Evolutionary conservation across 192 early-diverging fungal genomes (phyloP), one percentile per base, ranked within the genome.

Genomic region (Hyaloraphidium curvatum): DNA sequence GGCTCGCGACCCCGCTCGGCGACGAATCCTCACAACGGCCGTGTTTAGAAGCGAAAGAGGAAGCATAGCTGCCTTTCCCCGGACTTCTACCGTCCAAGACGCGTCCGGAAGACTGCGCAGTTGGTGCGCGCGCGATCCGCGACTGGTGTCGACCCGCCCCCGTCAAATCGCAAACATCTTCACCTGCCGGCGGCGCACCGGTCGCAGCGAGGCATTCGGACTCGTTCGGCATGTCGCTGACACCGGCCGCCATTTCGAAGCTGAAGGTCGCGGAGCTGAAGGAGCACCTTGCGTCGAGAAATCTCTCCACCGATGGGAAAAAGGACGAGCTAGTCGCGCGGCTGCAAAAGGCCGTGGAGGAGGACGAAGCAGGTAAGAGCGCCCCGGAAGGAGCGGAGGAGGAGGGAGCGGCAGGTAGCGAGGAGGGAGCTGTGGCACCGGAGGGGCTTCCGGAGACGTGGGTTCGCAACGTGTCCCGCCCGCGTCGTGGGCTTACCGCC

Each of bases 41-140:
- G 87, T 83, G 58, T 87, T 87, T 35, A 97, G 72, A 52, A 97
- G 72, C 53, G 86, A 85, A 57, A 97, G 76, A 21, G 92, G 92
- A 39, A 97, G 68, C 92, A n/a, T n/a, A n/a, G n/a, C n/a, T n/a
- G n/a, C n/a, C n/a, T n/a, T n/a, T n/a, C n/a, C n/a, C n/a, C n/a
- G n/a, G n/a, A n/a, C n/a, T n/a, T n/a, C n/a, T n/a, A n/a, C n/a
- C n/a, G n/a, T n/a, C n/a, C n/a, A n/a, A n/a, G n/a, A n/a, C n/a
- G n/a, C n/a, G n/a, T n/a, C n/a, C n/a, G n/a, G n/a, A n/a, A n/a
- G n/a, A n/a, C n/a, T n/a, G n/a, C n/a, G n/a, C n/a, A n/a, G n/a
- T n/a, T n/a, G n/a, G n/a, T n/a, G n/a, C n/a, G n/a, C n/a, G n/a
- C n/a, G n/a, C n/a, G n/a, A n/a, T n/a, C n/a, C n/a, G n/a, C n/a